Base-by-base conservation (phyloP, 1,284 basidiomycete genomes). In the Puccinia coronata region DNA sequence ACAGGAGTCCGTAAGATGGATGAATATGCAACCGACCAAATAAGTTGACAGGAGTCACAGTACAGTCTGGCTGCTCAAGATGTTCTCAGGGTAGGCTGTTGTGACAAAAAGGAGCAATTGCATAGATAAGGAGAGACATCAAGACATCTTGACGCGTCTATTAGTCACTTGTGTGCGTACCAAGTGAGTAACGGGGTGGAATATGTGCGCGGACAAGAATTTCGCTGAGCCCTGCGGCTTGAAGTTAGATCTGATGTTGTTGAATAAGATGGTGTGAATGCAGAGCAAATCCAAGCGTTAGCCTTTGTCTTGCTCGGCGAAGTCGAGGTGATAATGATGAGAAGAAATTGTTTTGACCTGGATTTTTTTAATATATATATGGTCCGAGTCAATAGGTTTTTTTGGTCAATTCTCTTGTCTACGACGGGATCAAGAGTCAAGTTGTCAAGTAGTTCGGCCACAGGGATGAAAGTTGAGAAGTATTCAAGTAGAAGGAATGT, bases 31-130 rank as follows among this genome's bases (percentile, higher is more conserved):
- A 41, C 36, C 31, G 23, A 63, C 61, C 31, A n/a, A 31, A 63
- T 41, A 39, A 41, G 18, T 63, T 63, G 31, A 41, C 61, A 63
- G 36, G 61, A 63, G 61, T 39, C 59, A 57, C 57, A n/a, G n/a
- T n/a, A n/a, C n/a, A n/a, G n/a, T n/a, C n/a, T n/a, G n/a, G 12
- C 9, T 39, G 36, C 20, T 1, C 16, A 14, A 14, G 6, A 2
- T 18, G 61, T 41, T 9, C 23, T 8, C 31, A 3, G 36, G 16
- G 31, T 14, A n/a, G 31, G 20, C 31, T 41, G 4, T 39, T 41
- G 18, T 6, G 36, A 63, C 36, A n/a, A 39, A 39, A 18, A 39
- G 61, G 36, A 39, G 61, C 11, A 63, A 63, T 63, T n/a, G n/a
- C n/a, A n/a, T n/a, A n/a, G 31, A 63, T 28, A 31, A 41, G 61